Conservation (phyloP, 2,329 filamentous ascomycete species). For the Dactylonectria estremocensis region DNA sequence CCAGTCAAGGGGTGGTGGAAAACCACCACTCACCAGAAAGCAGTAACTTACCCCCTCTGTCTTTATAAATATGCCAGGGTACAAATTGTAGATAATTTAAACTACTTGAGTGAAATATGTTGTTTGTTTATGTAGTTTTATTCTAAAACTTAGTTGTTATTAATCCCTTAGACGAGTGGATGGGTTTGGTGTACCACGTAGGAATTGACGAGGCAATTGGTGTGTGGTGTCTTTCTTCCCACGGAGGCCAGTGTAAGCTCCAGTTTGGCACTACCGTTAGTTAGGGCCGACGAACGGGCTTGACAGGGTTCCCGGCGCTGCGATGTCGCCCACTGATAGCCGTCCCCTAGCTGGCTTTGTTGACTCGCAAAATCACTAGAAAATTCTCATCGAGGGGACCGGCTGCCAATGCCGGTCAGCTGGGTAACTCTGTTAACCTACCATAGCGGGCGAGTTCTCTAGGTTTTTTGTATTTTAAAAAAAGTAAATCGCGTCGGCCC, state of each 20-base stretch:
- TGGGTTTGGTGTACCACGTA: no score
- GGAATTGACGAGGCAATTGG: no score
- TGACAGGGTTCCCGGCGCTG: slow-evolving; percentile 5
- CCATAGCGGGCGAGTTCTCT: not conserved
- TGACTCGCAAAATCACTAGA: slow-evolving; percentile 13
- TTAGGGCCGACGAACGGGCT: slow-evolving; percentile 25
- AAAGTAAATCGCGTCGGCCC: slow-evolving; percentile 1
- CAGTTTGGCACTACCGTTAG: slow-evolving; percentile 21
- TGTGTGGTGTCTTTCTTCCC: no score
- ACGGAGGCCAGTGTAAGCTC: slow-evolving; percentile 29
- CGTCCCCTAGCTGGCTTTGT: slow-evolving; percentile 1
- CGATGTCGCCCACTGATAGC: slow-evolving; percentile 15
- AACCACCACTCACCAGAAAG: no score
- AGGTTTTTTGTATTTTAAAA: slow-evolving; percentile 6
- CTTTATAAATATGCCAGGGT: no score
- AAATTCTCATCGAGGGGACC: slow-evolving; percentile 9
- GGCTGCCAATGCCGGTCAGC: slow-evolving; percentile 24
- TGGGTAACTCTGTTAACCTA: slow-evolving; percentile 18
- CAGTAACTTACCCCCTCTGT: no score
- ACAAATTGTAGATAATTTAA: no score
- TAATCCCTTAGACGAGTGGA: no score
- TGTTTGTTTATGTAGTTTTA: no score
- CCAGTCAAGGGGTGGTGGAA: no score
- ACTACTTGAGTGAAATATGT: no score
- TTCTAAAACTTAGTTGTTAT: no score